Conservation (phyloP, 2,329 filamentous ascomycete genomes). For the Teratosphaeria viscida region DNA sequence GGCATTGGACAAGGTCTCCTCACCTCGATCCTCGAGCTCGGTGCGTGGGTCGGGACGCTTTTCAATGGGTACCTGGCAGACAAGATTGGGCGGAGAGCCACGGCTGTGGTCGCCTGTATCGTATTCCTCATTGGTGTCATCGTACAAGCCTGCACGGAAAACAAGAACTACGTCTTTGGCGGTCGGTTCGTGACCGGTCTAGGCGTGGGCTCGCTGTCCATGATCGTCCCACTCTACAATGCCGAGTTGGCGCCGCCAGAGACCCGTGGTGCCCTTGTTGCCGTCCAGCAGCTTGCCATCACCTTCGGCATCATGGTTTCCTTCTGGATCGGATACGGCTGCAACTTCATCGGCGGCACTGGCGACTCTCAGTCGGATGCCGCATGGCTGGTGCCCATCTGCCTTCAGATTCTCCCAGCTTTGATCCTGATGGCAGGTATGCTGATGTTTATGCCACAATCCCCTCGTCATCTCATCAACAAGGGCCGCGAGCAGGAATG, state of each 20-base stretch:
- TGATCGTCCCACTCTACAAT: slow-evolving; percentile 42
- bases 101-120: slow-evolving; percentile 53
- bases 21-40: slow-evolving; percentile 13
- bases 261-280: slow-evolving; percentile 55
- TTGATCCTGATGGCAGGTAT: slow-evolving; percentile 58
- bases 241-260: slow-evolving; percentile 48
- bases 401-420: slow-evolving; percentile 59
- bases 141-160: slow-evolving; percentile 17
- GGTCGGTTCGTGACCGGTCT: slow-evolving; percentile 62
- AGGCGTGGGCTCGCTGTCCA: slow-evolving; percentile 57
- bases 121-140: slow-evolving; percentile 63
- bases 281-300: slow-evolving; percentile 54
- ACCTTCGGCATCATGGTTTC: slow-evolving; percentile 47
- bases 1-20: slow-evolving; percentile 13
- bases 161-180: slow-evolving; percentile 46
- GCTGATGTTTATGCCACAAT: slow-evolving; percentile 67
- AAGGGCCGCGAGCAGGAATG: slow-evolving; percentile 59
- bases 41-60: slow-evolving; percentile 57
- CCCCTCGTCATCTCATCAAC: slow-evolving; percentile 63
- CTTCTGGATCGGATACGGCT: slow-evolving; percentile 32
- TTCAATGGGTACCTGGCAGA: slow-evolving; percentile 64
- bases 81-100: slow-evolving; percentile 56
- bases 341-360: slow-evolving; percentile 45
- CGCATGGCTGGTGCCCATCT: slow-evolving; percentile 60
- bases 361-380: slow-evolving; percentile 49